phyloP scores from a whole-genome alignment of 75 land plant genomes.

The Pinus albicaulis region DNA sequence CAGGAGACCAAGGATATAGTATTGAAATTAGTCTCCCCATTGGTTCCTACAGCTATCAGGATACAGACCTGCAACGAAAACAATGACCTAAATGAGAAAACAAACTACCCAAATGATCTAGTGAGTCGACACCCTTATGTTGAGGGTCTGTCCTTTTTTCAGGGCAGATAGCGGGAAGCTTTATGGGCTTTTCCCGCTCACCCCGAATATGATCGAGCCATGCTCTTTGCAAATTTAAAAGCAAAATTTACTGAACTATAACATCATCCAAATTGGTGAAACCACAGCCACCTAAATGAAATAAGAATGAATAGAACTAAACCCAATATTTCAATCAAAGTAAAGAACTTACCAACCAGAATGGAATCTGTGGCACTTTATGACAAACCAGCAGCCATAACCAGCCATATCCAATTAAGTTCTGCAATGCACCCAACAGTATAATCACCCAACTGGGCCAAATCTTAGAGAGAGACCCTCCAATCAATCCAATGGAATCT shows the following conservation, averaged over 20 bases:
- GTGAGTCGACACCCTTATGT: not conserved
- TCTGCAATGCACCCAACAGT: constrained; percentile 23
- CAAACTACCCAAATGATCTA: not conserved
- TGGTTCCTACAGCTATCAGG: constrained; percentile 38
- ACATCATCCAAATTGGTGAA: not conserved
- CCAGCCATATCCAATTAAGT: constrained; percentile 23
- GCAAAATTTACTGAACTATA: not conserved
- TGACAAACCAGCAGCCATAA: constrained; percentile 20
- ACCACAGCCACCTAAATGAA: not conserved
- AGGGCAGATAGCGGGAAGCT: not conserved
- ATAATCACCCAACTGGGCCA: constrained; percentile 27
- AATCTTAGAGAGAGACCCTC: constrained; percentile 31
- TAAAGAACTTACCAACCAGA: constrained; percentile 26
- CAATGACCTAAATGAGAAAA: not conserved
- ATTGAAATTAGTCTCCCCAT: constrained; percentile 59
- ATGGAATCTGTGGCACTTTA: constrained; percentile 12
- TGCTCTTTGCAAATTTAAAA: not conserved
- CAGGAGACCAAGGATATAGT: constrained; percentile 43
- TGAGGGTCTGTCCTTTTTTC: not conserved
- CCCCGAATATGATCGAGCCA: too few species aligned
- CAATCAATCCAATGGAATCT: constrained; percentile 40
- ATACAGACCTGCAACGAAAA: constrained; percentile 35
- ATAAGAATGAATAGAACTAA: not conserved
- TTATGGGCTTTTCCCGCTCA: too few species aligned
- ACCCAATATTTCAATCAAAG: not conserved